Base-by-base conservation (phyloP, 2,329 filamentous ascomycete species). In the Diaporthe sp. region DNA sequence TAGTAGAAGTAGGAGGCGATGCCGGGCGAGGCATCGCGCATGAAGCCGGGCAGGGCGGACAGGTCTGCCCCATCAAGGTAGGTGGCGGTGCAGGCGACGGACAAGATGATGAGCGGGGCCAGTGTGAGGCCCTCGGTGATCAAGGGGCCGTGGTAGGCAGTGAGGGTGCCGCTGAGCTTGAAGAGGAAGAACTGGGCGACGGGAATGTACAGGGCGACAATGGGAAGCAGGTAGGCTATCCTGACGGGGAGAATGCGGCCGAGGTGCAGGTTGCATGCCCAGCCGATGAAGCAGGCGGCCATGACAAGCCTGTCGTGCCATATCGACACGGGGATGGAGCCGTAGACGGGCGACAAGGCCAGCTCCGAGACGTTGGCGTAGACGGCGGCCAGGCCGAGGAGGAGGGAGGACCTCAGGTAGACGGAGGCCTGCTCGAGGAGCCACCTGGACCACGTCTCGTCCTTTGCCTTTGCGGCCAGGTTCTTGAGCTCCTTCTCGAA, bases 291-390 rank as follows among this genome's bases (percentile, higher is more conserved):
- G 76, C 92, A 91, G 39, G 91, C 92, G 4, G 90, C 86, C 79
- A 92, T 92, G 77, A 95, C 86, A 76, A 92, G 88, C 81, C 90
- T 90, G 71, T 88, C 85, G 82, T 98, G 96, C 83, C 93, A 94
- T 78, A 93, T 87, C 1, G 91, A 89, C 0, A 95, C 88, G 1
- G 96, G 94, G 51, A 98, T 94, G 22, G 93, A 92, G 71, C 97
- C 97, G 84, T 97, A 98, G 15, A 97, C 94, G 2, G 97, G 97
- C 28, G 95, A 94, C 47, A 98, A 88, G 53, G 91, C 92, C 77
- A 95, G 88, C 81, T 95, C 91, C 0, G 94, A 96, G 75, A 93
- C 90, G 77, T 92, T 91, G 63, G 93, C 92, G 76, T 90, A 92
- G 57, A 92, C 82, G 60, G 92, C 94, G 13, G 90, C 88, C 61